A percentile compares a stretch with the other conserved stretches of the same genome.
Evolutionary conservation across 75 land plant species (phyloP).

Genomic region (Cryptomeria japonica): DNA sequence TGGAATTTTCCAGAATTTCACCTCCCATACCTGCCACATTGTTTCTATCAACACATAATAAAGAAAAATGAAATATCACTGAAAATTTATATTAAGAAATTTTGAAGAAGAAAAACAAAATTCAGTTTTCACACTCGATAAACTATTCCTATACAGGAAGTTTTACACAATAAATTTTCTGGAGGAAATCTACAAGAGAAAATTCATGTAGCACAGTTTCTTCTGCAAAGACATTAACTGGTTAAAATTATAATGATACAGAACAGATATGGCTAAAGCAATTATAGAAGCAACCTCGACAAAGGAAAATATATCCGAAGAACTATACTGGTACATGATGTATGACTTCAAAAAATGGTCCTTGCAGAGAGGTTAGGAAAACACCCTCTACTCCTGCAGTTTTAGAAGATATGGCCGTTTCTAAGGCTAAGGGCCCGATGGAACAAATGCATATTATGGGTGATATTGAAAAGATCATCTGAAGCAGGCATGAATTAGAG

Average conservation of each 20-base stretch:
- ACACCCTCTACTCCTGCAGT: background rate
- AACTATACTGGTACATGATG: background rate
- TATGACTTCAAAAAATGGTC: background rate
- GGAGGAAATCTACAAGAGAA: background rate
- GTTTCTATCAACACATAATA: background rate
- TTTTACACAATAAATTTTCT: background rate
- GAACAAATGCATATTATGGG: background rate
- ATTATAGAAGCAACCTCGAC: background rate
- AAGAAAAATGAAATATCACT: background rate
- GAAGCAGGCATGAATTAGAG: background rate
- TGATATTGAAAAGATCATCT: background rate
- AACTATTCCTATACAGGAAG: background rate
- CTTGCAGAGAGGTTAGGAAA: background rate
- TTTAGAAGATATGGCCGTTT: background rate
- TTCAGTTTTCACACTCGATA: background rate
- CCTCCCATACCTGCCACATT: slow-evolving; percentile 10
- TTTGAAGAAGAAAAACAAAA: background rate
- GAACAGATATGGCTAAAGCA: background rate
- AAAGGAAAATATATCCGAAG: background rate
- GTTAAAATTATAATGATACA: background rate
- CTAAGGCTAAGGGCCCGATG: background rate
- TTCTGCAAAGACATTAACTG: background rate
- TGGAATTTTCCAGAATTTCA: slow-evolving; percentile 11
- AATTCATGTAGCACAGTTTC: background rate
- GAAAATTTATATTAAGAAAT: background rate